Base-by-base conservation (phyloP, 306 rosid species). In the Lathyrus aphaca region DNA sequence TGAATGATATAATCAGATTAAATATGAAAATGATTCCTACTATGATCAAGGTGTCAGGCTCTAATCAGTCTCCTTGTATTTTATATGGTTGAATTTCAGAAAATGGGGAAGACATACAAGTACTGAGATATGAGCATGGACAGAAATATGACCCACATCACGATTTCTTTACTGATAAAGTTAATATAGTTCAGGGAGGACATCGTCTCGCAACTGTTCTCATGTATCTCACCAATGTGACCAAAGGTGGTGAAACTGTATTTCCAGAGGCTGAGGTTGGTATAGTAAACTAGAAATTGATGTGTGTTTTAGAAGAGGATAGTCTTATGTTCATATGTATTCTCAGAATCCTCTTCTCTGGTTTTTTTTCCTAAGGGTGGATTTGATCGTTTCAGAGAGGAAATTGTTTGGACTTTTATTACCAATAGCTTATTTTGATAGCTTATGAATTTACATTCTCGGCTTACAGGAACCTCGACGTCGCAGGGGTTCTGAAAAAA, bases 101-200 rank as follows among this genome's bases (percentile, higher is more conserved):
- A 80, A 95, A 95, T 84, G 99, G 99, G 30, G 99, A 95, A 71
- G 97, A 91, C 82, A 91, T 91, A n/a, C 99, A 95, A 84, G 96
- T 95, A 29, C 79, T 95, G 78, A 89, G 96, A 74, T 95, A 91
- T 75, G 99, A 95, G 79, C 90, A 82, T 72, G 99, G 99, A 37
- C 99, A 95, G 90, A 95, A 87, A 84, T 95, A 95, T 56, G 97
- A 91, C 46, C 92, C 89, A 1, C 99, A 95, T 79, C 82, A 80
- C 29, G 99, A 95, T 82, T 95, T 87, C 91, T 95, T 95, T 65
- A 43, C 78, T 17, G 99, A 95, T 82, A 80, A 89, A 83, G 93
- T 95, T 66, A 95, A 95, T 73, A 89, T 95, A 66, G 95, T 66
- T 17, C 91, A 89, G 58, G 97, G 99, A 66, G 99, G 99, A 75